Conservation (phyloP, 306 rosid genomes). For the Trifolium repens region DNA sequence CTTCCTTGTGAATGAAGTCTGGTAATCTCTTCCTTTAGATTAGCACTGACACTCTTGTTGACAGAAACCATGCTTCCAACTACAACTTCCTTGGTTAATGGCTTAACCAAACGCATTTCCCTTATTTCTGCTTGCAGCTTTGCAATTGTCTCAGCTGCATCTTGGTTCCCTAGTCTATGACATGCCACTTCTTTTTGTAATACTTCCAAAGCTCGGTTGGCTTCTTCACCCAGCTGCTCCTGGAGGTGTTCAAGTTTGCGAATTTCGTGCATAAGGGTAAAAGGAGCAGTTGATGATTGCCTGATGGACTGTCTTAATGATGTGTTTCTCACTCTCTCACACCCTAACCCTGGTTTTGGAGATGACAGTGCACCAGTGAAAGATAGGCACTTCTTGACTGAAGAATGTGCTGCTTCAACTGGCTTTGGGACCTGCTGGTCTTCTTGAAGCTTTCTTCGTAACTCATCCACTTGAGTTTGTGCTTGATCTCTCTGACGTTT, state of each 20-base stretch:
- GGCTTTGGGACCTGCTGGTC: constrained; percentile 73
- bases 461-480: constrained; percentile 81
- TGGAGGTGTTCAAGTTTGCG: constrained; percentile 99
- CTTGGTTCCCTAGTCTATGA: constrained; percentile 97
- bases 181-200: constrained; percentile 98
- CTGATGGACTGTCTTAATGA: constrained; percentile 87
- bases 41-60: constrained; percentile 90
- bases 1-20: constrained; percentile 98
- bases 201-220: constrained; percentile 93
- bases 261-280: constrained; percentile 97
- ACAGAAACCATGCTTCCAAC: constrained; percentile 74
- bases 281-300: constrained; percentile 95
- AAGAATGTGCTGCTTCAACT: constrained; percentile 57
- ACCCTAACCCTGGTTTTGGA: constrained; percentile 56
- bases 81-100: constrained; percentile 69
- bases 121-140: constrained; percentile 93
- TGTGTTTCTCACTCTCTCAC: constrained; percentile 63
- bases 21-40: constrained; percentile 96
- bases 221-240: constrained; percentile 98
- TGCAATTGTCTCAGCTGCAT: constrained; percentile 99
- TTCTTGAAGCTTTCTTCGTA: constrained; percentile 76
- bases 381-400: constrained; percentile 95
- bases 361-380: constrained; percentile 68
- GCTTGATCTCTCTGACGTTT: constrained; percentile 90
- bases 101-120: constrained; percentile 77